Percentiles rank a stretch among this genome's conserved stretches.
Conservation (phyloP, 805 yeast genomes). For the Helenozyma rhizophorensis region DNA sequence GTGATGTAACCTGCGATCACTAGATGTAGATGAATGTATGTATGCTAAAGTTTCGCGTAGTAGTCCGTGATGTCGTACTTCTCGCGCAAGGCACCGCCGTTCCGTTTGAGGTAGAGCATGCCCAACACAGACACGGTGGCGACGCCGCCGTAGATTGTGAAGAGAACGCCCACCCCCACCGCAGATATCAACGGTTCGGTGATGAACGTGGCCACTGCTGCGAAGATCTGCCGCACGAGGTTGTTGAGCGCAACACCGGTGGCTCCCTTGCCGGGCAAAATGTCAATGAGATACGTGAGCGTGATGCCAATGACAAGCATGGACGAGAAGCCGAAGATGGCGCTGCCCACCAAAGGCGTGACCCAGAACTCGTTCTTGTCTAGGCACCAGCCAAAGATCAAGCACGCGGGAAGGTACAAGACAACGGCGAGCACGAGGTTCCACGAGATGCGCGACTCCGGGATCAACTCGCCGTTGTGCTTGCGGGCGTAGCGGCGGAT, state of each 20-base stretch:
- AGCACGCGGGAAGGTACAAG: constrained; percentile 57
- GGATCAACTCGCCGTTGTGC: constrained; percentile 62
- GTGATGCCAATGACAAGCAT: constrained; percentile 83
- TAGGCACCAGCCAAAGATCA: constrained; percentile 82
- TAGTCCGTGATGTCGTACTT: constrained; percentile 53
- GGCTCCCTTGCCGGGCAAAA: constrained; percentile 83
- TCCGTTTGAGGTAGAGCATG: constrained; percentile 45
- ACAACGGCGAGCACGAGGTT: constrained; percentile 65
- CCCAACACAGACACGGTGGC: constrained; percentile 40
- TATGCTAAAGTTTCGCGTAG: constrained; percentile 45
- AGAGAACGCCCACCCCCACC: constrained; percentile 67
- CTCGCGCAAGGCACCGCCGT: constrained; percentile 62
- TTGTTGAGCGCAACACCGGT: constrained; percentile 85
- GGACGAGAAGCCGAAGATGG: constrained; percentile 75
- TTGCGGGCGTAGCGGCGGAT: constrained; percentile 46
- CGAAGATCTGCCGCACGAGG: constrained; percentile 65
- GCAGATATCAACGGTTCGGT: constrained; percentile 67
- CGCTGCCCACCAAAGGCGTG: constrained; percentile 75
- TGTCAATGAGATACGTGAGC: constrained; percentile 75
- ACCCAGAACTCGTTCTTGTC: constrained; percentile 68
- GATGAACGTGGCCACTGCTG: constrained; percentile 72
- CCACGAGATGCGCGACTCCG: constrained; percentile 77
- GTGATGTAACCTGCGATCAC: background rate
- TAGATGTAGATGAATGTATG: background rate
- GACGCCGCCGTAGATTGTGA: constrained; percentile 61